These are phyloP conservation scores for Nannochloropsis salina DNA, from an alignment of 108 stramenopile genomes.

Conservation along the genomic window DNA sequence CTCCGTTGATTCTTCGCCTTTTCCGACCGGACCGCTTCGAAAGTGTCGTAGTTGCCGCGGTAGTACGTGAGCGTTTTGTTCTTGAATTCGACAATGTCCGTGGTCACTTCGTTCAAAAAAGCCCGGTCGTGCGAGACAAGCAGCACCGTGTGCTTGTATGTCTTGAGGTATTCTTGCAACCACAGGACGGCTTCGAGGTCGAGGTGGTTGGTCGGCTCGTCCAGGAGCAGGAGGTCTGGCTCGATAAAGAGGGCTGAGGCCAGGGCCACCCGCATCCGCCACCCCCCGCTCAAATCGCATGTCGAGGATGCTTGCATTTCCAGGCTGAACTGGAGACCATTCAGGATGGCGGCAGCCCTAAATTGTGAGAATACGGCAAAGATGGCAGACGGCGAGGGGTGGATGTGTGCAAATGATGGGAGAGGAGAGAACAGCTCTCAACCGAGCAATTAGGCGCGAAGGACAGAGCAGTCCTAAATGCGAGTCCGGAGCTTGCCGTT, in stretches of 20 bases:
- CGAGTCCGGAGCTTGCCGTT: not conserved
- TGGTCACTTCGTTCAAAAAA: constrained; percentile 75
- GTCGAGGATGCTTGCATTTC: constrained; percentile 72
- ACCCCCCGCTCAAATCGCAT: constrained; percentile 72
- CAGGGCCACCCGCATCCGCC: constrained; percentile 95
- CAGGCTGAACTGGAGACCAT: constrained; percentile 73
- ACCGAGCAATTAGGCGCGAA: not conserved
- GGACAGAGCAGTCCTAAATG: too few relatives aligned
- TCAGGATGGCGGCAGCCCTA: constrained; percentile 61
- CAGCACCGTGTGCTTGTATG: constrained; percentile 75
- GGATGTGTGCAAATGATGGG: not conserved
- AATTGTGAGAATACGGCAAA: not conserved
- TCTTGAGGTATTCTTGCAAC: constrained; percentile 73
- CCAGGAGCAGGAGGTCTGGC: constrained; percentile 62
- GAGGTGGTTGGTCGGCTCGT: constrained; percentile 67
- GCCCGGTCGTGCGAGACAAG: constrained; percentile 90
- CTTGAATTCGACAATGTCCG: constrained; percentile 65
- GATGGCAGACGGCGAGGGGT: not conserved
- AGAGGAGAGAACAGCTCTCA: not conserved
- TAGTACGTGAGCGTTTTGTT: constrained; percentile 73
- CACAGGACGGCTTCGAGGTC: constrained; percentile 93
- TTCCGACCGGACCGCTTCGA: constrained; percentile 75
- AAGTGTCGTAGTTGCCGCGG: constrained; percentile 83
- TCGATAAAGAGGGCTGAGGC: constrained; percentile 91
- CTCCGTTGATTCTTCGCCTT: constrained; percentile 70